Percentiles rank a stretch among this genome's conserved stretches.
Conservation (phyloP, 1,139 yeast genomes). For the Saccharomyces hybrid region DNA sequence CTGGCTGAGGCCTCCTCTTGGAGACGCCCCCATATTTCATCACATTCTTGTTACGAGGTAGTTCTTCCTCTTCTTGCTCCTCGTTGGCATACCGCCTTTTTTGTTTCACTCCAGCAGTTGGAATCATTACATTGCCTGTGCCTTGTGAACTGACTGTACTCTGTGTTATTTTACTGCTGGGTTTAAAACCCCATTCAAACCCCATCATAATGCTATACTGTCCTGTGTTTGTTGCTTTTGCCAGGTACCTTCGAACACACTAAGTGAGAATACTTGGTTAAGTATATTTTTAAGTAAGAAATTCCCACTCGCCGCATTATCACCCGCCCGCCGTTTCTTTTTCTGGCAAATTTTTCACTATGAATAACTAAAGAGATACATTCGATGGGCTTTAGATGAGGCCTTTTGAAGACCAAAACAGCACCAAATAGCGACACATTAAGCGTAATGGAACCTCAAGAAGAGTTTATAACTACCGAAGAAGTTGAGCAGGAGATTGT, state of each 20-base stretch:
- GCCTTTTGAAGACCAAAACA: neutral
- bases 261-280: neutral
- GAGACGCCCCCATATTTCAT: neutral
- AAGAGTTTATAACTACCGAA: constrained; percentile 47
- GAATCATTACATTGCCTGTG: neutral
- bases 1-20: constrained; percentile 12
- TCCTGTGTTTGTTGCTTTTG: neutral
- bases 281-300: neutral
- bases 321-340: neutral
- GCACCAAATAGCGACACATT: neutral
- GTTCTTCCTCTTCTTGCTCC: neutral
- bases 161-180: constrained; percentile 2
- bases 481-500: constrained; percentile 59
- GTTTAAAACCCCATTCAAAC: constrained; percentile 15
- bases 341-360: neutral
- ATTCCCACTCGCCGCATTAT: neutral
- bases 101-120: constrained; percentile 1
- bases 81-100: constrained; percentile 1
- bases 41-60: neutral
- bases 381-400: neutral
- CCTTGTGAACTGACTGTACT: constrained; percentile 1
- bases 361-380: neutral
- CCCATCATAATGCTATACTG: constrained; percentile 7
- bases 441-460: constrained; percentile 28
- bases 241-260: neutral